Evolutionary conservation across 225 moss, liverwort and hornwort species (phyloP), one percentile per base, ranked within the genome.

Genomic region (Physcomitrellopsis africana): DNA sequence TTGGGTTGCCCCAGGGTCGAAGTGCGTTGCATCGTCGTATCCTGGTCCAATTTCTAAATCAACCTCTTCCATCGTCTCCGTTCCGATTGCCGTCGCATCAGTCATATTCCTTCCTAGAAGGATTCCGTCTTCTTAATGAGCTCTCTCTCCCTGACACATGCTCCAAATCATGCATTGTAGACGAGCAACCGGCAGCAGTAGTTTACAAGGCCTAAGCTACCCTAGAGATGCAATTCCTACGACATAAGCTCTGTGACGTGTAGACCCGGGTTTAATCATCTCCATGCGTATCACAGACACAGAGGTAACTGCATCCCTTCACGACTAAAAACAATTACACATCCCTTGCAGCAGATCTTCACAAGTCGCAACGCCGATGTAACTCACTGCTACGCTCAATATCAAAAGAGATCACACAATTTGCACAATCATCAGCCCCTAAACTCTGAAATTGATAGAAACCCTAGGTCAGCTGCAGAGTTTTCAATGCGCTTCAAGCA

Each of bases 41-140:
- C 97, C 94, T 17, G 94, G 94, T 37, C 97, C 94, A 89, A 99
- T 94, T 81, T 99, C 97, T 81, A 99, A 85, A 84, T 99, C 97
- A 68, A 99, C 93, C 73, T 99, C 97, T 82, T 94, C 97, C 85
- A 94, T 93, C 65, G 89, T 86, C 69, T 89, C 92, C 73, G 93
- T 80, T 60, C 67, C 80, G 62, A 83, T 77, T 41, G 82, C 7
- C 32, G 32, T 72, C 44, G 80, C 77, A 80, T 83, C 85, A 79
- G 81, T 76, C 81, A 85, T 76, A 57, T 42, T 86, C 63, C 58
- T 65, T 64, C 49, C 76, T 81, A 48, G 20, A 64, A 42, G 54
- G 53, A 56, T 68, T 66, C 74, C 80, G 57, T 71, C 69, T 77
- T 55, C 78, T 82, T 42, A 82, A 70, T 65, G 74, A 78, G 19